Conservation (phyloP, 495 filamentous ascomycete species). For the Baudoinia panamericana region DNA sequence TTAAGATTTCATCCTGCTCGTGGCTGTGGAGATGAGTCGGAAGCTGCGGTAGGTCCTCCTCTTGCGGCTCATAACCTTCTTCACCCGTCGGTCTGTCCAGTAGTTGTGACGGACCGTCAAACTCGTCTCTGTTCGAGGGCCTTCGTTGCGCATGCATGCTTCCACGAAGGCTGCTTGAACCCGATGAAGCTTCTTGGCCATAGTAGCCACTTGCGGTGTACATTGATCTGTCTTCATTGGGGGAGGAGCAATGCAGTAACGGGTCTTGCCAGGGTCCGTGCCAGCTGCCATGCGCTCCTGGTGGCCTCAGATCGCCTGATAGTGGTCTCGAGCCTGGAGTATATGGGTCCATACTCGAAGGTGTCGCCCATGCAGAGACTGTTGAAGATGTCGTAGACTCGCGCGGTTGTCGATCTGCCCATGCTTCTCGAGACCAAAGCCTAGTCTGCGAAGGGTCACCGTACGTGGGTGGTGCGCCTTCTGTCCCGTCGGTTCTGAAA, state of each 20-base stretch:
- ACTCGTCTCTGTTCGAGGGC: constrained; percentile 74
- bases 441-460: no score
- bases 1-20: constrained; percentile 71
- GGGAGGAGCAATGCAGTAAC: constrained; percentile 9
- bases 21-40: constrained; percentile 69
- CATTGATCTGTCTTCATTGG: constrained; percentile 6
- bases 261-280: constrained; percentile 4
- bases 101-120: constrained; percentile 73
- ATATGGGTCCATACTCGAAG: constrained; percentile 3
- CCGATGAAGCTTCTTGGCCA: constrained; percentile 2
- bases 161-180: background rate
- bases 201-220: constrained; percentile 5
- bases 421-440: no score
- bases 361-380: constrained; percentile 9
- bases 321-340: constrained; percentile 1
- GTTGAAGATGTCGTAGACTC: no score
- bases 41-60: constrained; percentile 65
- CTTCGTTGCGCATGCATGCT: constrained; percentile 43
- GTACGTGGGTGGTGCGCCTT: no score
- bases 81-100: constrained; percentile 48
- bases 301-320: background rate
- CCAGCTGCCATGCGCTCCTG: constrained; percentile 3
- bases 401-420: no score
- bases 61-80: constrained; percentile 55
- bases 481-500: no score